phyloP scores from a whole-genome alignment of 192 early-diverging fungal genomes.

The Coemansia sp. region DNA sequence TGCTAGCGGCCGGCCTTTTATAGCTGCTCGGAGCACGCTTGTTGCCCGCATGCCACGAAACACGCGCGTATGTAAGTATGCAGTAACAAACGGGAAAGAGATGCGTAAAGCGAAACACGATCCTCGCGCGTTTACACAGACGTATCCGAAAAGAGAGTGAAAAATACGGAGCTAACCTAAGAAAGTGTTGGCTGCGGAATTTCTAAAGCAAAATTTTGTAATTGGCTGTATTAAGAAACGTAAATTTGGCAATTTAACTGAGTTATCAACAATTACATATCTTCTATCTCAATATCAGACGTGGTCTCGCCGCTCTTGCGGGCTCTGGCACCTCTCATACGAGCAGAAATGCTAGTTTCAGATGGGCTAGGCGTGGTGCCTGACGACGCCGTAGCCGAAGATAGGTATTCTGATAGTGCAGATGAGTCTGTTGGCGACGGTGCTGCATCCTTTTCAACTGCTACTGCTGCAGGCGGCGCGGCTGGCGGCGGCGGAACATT shows the following conservation, averaged over 20 bases:
- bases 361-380: constrained; percentile 5
- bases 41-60: no score
- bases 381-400: constrained; percentile 7
- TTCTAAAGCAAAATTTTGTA: not conserved
- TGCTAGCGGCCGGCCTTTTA: no score
- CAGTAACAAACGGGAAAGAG: not conserved
- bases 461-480: not conserved
- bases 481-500: constrained; percentile 46
- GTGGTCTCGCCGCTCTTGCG: not conserved
- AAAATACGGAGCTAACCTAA: constrained; percentile 3
- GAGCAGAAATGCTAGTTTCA: not conserved
- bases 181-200: not conserved
- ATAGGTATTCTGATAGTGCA: not conserved
- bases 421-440: not conserved
- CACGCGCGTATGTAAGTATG: no score
- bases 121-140: not conserved
- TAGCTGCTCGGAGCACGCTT: no score
- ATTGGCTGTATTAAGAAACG: no score
- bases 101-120: not conserved
- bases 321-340: not conserved
- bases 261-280: constrained; percentile 11
- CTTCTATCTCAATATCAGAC: constrained; percentile 47
- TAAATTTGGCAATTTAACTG: no score
- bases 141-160: constrained; percentile 4
- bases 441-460: constrained; percentile 6